Evolutionary conservation across 805 yeast species (phyloP), one percentile per base, ranked within the genome.

Genomic region (Jamesozyma hellenica): DNA sequence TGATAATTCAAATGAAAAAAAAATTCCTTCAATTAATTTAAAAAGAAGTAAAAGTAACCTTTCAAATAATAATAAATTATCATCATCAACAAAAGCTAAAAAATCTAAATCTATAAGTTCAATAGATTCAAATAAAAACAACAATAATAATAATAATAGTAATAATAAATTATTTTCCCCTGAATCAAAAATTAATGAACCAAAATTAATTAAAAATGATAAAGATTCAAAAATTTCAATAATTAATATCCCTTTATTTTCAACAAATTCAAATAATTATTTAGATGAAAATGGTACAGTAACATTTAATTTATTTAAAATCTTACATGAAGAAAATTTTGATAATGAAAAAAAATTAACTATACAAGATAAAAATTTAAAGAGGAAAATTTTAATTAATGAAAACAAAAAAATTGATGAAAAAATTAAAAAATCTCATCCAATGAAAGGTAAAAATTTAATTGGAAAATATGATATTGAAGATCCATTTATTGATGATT

Each of bases 401-500:
- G 51, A 48, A 2, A 52, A 50, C 6, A 47, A 48, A 15, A 49
- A 46, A 2, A 50, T 45, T 12, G 49, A 46, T 7, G 44, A 41
- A 3, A 55, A 47, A 14, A 40, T 42, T 5, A 59, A 53, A 38
- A 58, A 50, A 28, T 48, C 60, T 13, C 60, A 70, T 45, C 60
- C 62, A 35, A 70, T 68, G 53, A 67, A 68, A 51, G 70, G 74
- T 30, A 81, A 81, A 52, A 73, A 87, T 39, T 75, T 82, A 47
- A 85, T 87, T 28, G 96, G 96, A 2, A 86, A 84, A 55, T 92
- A 92, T 61, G 98, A 92, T 57, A 68, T 75, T 36, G 79, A 83
- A 44, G 99, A 92, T 60, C 98, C 97, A 2, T 92, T 92, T 54
- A 92, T 92, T 42, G 99, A 92, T 63, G 98, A 92, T 61, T 74